A percentile compares a stretch with the other conserved stretches of the same genome.
These are phyloP conservation scores for Aspergillus baeticus DNA, from an alignment of 495 filamentous ascomycete species.

Conservation along the genomic window DNA sequence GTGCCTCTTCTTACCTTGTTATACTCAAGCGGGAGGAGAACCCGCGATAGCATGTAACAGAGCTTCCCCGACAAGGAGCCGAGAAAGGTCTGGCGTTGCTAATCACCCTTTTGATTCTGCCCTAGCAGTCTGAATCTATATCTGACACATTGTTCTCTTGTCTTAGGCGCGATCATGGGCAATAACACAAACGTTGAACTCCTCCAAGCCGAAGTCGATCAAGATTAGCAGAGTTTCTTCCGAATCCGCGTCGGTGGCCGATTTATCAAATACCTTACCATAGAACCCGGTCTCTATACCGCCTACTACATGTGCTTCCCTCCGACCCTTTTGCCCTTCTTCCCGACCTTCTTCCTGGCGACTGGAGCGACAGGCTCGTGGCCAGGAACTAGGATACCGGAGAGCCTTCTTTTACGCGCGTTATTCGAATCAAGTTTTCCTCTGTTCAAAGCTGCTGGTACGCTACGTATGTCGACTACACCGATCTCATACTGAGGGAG, in stretches of 20 bases:
- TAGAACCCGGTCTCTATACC: slow-evolving; percentile 30
- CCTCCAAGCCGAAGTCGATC: slow-evolving; percentile 28
- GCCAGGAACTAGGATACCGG: slow-evolving; percentile 18
- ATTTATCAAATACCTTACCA: slow-evolving; percentile 34
- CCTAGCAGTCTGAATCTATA: too few species aligned
- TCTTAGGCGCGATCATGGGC: too few species aligned
- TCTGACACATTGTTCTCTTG: too few species aligned
- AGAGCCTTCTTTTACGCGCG: slow-evolving; percentile 20
- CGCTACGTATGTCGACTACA: slow-evolving; percentile 22
- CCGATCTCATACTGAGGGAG: slow-evolving; percentile 16
- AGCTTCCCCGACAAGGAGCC: too few species aligned
- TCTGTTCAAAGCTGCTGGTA: slow-evolving; percentile 24
- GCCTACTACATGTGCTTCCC: slow-evolving; percentile 35
- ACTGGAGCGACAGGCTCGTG: slow-evolving; percentile 28
- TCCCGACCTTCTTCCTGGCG: slow-evolving; percentile 19
- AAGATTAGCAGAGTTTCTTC: slow-evolving; percentile 26
- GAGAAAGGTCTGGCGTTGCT: too few species aligned
- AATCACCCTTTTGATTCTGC: too few species aligned
- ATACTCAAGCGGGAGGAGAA: too few species aligned
- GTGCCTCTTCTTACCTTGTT: too few species aligned
- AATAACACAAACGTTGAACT: slow-evolving; percentile 21
- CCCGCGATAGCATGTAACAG: too few species aligned
- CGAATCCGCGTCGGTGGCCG: slow-evolving; percentile 29
- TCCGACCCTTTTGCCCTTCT: slow-evolving; percentile 22
- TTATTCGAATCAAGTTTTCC: slow-evolving; percentile 18